Conservation (phyloP, 768 basidiomycete species). For the Mrakia hoshinonis region DNA sequence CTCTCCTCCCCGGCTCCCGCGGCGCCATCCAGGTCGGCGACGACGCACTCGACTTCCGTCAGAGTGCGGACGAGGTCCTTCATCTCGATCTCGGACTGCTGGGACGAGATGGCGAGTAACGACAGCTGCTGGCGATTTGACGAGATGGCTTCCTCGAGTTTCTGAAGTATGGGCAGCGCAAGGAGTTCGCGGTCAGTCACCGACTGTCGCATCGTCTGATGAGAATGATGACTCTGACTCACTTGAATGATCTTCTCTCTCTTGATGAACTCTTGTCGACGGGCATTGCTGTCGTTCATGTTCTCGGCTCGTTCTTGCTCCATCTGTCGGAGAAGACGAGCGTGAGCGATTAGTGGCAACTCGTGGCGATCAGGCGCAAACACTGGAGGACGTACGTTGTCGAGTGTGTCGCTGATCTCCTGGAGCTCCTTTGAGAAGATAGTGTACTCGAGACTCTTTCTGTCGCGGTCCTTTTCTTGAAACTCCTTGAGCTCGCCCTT, state of each 20-base stretch:
- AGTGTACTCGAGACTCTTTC: constrained; percentile 89
- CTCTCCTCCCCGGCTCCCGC: constrained; percentile 58
- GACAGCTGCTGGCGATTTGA: constrained; percentile 61
- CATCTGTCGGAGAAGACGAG: constrained; percentile 37
- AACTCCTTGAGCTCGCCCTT: constrained; percentile 96
- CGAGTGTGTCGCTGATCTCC: constrained; percentile 76
- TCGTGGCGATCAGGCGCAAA: too few relatives aligned
- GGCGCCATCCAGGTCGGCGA: constrained; percentile 65
- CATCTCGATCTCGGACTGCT: constrained; percentile 71
- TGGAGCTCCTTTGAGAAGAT: constrained; percentile 82
- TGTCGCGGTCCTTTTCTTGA: constrained; percentile 84
- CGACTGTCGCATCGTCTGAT: not conserved
- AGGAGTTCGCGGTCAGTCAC: not conserved
- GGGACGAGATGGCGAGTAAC: constrained; percentile 59
- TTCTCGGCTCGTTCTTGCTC: constrained; percentile 65
- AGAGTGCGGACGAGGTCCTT: constrained; percentile 74
- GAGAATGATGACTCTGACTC: constrained; percentile 32
- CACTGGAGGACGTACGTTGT: constrained; percentile 69
- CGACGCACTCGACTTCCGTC: constrained; percentile 75
- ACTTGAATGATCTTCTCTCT: constrained; percentile 82
- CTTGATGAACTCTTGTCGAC: constrained; percentile 69
- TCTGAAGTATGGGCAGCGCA: constrained; percentile 43
- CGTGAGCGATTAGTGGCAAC: not conserved
- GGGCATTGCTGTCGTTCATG: constrained; percentile 70
- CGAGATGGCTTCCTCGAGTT: constrained; percentile 62